Evolutionary conservation across 106 monocot genomes (phyloP).

Genomic region (Phalaenopsis aphrodite): DNA sequence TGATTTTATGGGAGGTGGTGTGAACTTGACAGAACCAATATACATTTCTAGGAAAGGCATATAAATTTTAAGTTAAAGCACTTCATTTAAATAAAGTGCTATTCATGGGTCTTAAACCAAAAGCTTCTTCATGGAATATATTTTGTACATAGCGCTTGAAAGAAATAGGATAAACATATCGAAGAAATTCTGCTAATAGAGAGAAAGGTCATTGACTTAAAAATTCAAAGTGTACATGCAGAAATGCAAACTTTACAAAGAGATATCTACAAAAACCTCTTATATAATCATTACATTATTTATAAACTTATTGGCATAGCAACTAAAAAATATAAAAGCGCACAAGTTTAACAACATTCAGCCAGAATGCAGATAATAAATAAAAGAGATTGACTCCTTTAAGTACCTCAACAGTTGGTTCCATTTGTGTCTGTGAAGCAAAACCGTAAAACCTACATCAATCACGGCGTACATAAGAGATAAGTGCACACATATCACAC

Average conservation of each 20-base stretch:
- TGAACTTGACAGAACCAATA: background rate
- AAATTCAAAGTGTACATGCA: background rate
- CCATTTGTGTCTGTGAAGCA: constrained; percentile 80
- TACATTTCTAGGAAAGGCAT: background rate
- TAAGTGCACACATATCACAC: background rate
- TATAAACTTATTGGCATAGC: background rate
- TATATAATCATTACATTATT: background rate
- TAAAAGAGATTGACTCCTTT: background rate
- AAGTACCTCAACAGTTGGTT: constrained; percentile 83
- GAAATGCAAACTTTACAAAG: background rate
- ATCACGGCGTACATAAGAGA: background rate
- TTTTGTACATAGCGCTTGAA: background rate
- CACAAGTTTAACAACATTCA: background rate
- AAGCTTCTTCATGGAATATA: background rate
- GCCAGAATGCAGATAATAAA: background rate
- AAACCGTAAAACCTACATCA: constrained; percentile 77
- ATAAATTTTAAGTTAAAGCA: background rate
- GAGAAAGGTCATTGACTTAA: background rate
- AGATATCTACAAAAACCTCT: background rate
- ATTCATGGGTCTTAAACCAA: background rate
- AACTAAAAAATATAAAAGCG: background rate
- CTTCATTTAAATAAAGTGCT: background rate
- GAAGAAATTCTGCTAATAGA: no score
- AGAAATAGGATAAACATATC: background rate
- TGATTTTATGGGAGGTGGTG: background rate